phyloP scores from a whole-genome alignment of 2,329 filamentous ascomycete species.

The Verruconis gallopava region DNA sequence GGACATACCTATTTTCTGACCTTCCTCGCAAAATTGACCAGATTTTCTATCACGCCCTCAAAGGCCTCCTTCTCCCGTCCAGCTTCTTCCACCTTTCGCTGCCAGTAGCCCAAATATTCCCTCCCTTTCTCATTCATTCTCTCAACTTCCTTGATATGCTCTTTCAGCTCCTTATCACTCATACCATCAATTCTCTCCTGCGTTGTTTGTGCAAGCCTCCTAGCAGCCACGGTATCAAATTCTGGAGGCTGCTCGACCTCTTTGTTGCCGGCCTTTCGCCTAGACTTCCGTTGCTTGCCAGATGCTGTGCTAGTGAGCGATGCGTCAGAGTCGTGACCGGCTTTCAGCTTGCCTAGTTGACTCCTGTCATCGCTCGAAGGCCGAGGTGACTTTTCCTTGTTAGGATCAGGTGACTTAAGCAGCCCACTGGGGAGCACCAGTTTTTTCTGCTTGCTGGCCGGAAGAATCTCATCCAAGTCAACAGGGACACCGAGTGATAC shows the following conservation, averaged over 20 bases:
- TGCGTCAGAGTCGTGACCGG: conserved; percentile 25
- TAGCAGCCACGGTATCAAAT: conserved; percentile 66
- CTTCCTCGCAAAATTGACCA: conserved; percentile 83
- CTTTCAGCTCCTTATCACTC: conserved; percentile 60
- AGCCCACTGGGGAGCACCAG: conserved; percentile 68
- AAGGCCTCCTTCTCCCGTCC: conserved; percentile 86
- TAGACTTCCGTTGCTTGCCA: conserved; percentile 23
- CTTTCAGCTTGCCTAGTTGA: conserved; percentile 24
- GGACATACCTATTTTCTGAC: conserved; percentile 66
- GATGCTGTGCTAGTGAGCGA: conserved; percentile 23
- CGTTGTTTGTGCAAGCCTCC: conserved; percentile 69
- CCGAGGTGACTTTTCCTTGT: conserved; percentile 18
- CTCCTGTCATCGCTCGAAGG: conserved; percentile 14
- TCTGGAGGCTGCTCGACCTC: conserved; percentile 58
- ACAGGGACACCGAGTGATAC: conserved; percentile 93
- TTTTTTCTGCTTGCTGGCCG: conserved; percentile 96
- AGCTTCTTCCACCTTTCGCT: conserved; percentile 72
- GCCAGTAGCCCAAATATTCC: conserved; percentile 77
- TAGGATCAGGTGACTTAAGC: conserved; percentile 27
- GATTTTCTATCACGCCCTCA: conserved; percentile 91
- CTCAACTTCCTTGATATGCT: conserved; percentile 43
- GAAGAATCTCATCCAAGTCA: conserved; percentile 92
- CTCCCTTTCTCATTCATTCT: conserved; percentile 55
- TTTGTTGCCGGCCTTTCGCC: conserved; percentile 25
- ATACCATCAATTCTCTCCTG: conserved; percentile 70